A percentile compares a stretch with the other conserved stretches of the same genome.
Conservation (phyloP, 345 rosid genomes). For the Linum usitatissimum region DNA sequence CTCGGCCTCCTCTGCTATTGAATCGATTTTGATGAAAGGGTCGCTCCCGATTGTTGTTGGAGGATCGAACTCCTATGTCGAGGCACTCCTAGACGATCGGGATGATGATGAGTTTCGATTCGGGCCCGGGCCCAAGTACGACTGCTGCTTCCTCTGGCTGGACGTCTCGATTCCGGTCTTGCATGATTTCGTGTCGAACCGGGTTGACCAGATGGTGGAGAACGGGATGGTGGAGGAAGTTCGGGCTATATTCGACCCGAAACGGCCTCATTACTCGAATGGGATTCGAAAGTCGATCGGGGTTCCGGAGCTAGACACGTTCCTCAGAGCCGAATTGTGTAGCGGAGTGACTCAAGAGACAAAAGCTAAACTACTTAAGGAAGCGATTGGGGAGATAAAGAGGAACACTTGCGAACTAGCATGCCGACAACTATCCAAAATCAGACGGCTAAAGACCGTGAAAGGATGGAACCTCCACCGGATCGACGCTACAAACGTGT, state of each 20-base stretch:
- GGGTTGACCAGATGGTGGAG: constrained; percentile 67
- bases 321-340: constrained; percentile 32
- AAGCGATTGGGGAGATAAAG: constrained; percentile 48
- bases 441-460: constrained; percentile 31
- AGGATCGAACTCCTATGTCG: constrained; percentile 69
- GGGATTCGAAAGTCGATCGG: constrained; percentile 66
- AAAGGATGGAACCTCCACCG: constrained; percentile 60
- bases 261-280: constrained; percentile 17
- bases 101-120: constrained; percentile 23
- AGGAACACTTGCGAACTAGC: constrained; percentile 44
- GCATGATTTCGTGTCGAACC: constrained; percentile 28
- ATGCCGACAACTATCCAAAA: constrained; percentile 52
- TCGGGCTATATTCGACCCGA: constrained; percentile 32
- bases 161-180: constrained; percentile 56
- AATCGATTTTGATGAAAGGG: constrained; percentile 37
- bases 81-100: constrained; percentile 38
- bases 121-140: constrained; percentile 31
- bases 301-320: constrained; percentile 53
- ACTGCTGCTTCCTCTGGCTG: constrained; percentile 65
- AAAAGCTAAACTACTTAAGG: constrained; percentile 22
- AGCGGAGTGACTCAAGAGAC: constrained; percentile 9
- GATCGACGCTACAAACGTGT: constrained; percentile 59
- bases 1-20: constrained; percentile 31
- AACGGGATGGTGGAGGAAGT: constrained; percentile 68
- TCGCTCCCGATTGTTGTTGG: constrained; percentile 64